These are phyloP conservation scores for Leptomonas seymouri DNA, from an alignment of 208 protist genomes.

Conservation along the genomic window DNA sequence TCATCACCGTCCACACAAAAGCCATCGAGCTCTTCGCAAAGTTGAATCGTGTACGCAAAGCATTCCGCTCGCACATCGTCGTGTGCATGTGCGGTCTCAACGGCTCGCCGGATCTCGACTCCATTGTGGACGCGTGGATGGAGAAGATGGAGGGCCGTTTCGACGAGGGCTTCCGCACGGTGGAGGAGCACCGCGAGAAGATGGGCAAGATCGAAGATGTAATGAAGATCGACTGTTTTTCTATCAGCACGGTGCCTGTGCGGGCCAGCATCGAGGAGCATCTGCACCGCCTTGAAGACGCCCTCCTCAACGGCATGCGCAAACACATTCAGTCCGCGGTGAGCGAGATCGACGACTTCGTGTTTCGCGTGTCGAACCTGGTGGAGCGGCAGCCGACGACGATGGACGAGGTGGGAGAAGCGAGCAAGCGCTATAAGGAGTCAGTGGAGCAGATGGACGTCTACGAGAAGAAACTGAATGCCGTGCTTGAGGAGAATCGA, in stretches of 20 bases:
- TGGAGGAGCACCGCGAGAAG: slow-evolving; percentile 89
- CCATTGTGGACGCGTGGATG: slow-evolving; percentile 83
- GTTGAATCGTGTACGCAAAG: slow-evolving; percentile 86
- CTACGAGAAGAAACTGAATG: slow-evolving; percentile 69
- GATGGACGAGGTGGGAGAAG: slow-evolving; percentile 93
- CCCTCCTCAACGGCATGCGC: slow-evolving; percentile 87
- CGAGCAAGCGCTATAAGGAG: slow-evolving; percentile 81
- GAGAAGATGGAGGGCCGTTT: slow-evolving; percentile 62
- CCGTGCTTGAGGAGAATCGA: slow-evolving; percentile 86
- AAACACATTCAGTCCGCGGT: slow-evolving; percentile 67
- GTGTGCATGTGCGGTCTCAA: slow-evolving; percentile 90
- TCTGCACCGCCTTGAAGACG: slow-evolving; percentile 89
- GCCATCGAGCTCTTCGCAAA: slow-evolving; percentile 93
- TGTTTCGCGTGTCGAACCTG: slow-evolving; percentile 85
- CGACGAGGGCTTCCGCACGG: slow-evolving; percentile 84
- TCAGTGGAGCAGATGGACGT: slow-evolving; percentile 54
- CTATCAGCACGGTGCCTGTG: slow-evolving; percentile 90
- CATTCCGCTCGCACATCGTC: slow-evolving; percentile 85
- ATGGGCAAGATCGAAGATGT: slow-evolving; percentile 88
- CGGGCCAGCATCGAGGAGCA: slow-evolving; percentile 94
- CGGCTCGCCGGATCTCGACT: slow-evolving; percentile 89
- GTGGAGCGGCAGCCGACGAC: slow-evolving; percentile 91
- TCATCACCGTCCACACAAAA: slow-evolving; percentile 91
- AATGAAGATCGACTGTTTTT: slow-evolving; percentile 94
- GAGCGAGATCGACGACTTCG: slow-evolving; percentile 87